Base-by-base conservation (phyloP, 106 monocot species). In the Narthecium ossifragum region DNA sequence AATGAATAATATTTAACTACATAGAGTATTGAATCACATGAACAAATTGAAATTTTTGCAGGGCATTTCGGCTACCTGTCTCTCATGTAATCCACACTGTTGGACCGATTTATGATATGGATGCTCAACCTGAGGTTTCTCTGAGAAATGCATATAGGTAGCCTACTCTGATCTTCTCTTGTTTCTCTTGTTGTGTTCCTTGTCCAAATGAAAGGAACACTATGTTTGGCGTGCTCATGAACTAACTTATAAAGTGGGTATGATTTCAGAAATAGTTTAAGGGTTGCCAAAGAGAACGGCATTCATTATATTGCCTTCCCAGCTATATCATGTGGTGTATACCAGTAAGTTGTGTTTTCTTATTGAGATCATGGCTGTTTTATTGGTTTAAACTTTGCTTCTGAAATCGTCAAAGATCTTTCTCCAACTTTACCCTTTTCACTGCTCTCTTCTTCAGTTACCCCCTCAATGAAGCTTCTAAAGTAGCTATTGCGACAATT, bases 271-370 rank as follows among this genome's bases (percentile, higher is more conserved):
- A 90, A 76, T 56, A 81, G 78, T 61, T 75, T 90, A 65, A 75
- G 26, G 70, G 65, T 96, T 55, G 96, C 90, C 38, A 96, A 90
- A 78, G 90, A 86, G 63, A 90, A 86, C 55, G 68, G 59, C 55
- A 81, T 96, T 66, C 60, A 81, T 53, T 96, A 90, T 66, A 86
- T 96, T 64, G 90, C 96, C 59, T 96, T 96, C 48, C 96, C 96
- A 50, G 83, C 96, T 55, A 86, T 96, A 76, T 90, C 96, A 24
- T 96, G 96, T 69, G 96, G 96, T 65, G 78, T 86, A 64, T 96
- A 68, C 58, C 53, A 84, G 96, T 96, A 88, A 64, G 60, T 43
- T 43, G 43, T 6, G n/a, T n/a, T n/a, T n/a, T n/a, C n/a, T n/a
- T n/a, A n/a, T n/a, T n/a, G n/a, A n/a, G n/a, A n/a, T n/a, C n/a